Conservation (phyloP, 345 rosid species). For the Pistacia vera region DNA sequence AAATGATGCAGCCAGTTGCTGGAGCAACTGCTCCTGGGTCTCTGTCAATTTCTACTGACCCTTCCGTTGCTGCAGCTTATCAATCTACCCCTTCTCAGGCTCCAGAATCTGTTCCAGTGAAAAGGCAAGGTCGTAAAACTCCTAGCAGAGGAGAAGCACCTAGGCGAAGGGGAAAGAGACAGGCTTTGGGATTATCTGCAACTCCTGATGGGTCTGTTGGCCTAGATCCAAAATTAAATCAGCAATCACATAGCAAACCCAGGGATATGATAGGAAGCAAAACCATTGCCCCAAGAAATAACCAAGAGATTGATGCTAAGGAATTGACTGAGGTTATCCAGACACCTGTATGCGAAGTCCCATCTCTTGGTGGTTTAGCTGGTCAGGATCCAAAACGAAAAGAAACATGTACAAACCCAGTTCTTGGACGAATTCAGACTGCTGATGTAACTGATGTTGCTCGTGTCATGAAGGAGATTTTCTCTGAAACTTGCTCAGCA, state of each 20-base stretch:
- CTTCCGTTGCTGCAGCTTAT: conserved; percentile 23
- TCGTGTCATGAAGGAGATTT: conserved; percentile 75
- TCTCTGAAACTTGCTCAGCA: conserved; percentile 57
- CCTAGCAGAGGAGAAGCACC: conserved; percentile 47
- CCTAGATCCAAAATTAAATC: conserved; percentile 32
- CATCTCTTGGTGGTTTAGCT: conserved; percentile 24
- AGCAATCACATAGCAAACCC: conserved; percentile 28
- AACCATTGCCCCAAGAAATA: conserved; percentile 29
- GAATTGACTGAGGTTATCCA: conserved; percentile 30
- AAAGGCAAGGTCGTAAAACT: conserved; percentile 48
- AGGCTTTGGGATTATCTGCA: conserved; percentile 20
- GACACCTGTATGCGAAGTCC: conserved; percentile 26
- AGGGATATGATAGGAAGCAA: conserved; percentile 29
- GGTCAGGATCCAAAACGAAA: conserved; percentile 38
- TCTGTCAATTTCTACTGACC: conserved; percentile 29
- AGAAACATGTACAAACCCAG: conserved; percentile 32
- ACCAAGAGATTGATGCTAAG: conserved; percentile 41
- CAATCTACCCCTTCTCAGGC: conserved; percentile 25
- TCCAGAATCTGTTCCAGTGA: conserved; percentile 28
- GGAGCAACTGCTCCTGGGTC: conserved; percentile 23
- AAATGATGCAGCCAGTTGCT: conserved; percentile 11
- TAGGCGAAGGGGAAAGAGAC: conserved; percentile 57
- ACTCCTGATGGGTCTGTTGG: conserved; percentile 30
- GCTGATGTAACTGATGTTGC: conserved; percentile 72
- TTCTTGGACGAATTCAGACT: conserved; percentile 47